Evolutionary conservation across 2,329 filamentous ascomycete species (phyloP), one percentile per base, ranked within the genome.

Genomic region (Penicillium sp.): DNA sequence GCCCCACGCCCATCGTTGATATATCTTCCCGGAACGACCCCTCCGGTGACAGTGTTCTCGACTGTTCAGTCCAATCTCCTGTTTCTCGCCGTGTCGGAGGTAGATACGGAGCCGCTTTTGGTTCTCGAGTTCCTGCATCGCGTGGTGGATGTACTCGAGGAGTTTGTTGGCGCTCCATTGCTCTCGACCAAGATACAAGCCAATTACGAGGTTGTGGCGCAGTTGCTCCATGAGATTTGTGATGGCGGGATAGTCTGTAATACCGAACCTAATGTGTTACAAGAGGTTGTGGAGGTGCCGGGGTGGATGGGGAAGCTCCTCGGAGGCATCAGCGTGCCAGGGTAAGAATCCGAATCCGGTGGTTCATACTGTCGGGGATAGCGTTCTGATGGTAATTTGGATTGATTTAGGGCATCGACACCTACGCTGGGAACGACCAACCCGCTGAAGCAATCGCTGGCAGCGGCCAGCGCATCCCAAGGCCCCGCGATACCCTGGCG

Each of bases 121-220:
- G 89, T 92, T 41, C 88, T 98, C 64, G 94, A 98, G 78, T 98
- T 98, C 76, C 84, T 99, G 41, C 94, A 98, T 81, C 89, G 95
- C 65, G 85, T 96, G 34, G 87, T 96, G 71, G 95, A 99, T 82
- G 89, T 90, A 12, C 85, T 99, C 37, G 94, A 98, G 78, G 94
- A 97, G 72, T 98, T 97, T 73, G 83, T 99, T 7, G 93, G 94
- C 59, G 88, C 91, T 48, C 95, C 95, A 14, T 79, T 99, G 51
- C 81, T 97, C 58, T 89, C 92, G 20, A 86, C 85, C 72, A 96
- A 95, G 80, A 89, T 99, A 65, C 92, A 97, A 76, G 85, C 83
- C 67, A 92, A 87, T 76, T 98, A 98, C 78, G 91, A 98, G 85
- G 89, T 98, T 31, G 90, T 96, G 37, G 93, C 93, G 17, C 95